Evolutionary conservation across 192 early-diverging fungal genomes (phyloP).

Genomic region (Mortierella hygrophila): DNA sequence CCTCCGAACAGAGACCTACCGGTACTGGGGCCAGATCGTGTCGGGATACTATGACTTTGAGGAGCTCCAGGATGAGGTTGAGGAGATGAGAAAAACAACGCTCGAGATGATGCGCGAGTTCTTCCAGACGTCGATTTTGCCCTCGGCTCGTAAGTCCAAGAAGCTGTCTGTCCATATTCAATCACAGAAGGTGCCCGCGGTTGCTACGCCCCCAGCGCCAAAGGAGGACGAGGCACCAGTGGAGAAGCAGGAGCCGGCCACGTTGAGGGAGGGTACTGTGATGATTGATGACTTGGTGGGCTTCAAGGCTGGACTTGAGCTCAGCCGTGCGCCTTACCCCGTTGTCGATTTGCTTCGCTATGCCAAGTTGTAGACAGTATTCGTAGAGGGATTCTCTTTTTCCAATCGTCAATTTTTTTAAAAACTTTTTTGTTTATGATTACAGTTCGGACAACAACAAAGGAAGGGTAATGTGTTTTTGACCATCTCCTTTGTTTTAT

Average conservation of each 20-base stretch:
- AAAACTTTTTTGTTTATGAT: background rate
- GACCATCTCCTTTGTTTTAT: no score
- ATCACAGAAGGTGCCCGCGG: slow-evolving; percentile 65
- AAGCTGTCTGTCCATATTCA: slow-evolving; percentile 80
- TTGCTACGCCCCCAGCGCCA: slow-evolving; percentile 25
- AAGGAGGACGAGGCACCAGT: slow-evolving; percentile 42
- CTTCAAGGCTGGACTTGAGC: slow-evolving; percentile 63
- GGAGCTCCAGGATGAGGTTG: slow-evolving; percentile 72
- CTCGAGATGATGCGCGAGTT: slow-evolving; percentile 70
- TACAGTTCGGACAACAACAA: no score
- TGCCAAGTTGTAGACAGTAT: slow-evolving; percentile 25
- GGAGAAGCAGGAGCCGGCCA: slow-evolving; percentile 14
- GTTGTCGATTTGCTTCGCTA: slow-evolving; percentile 44
- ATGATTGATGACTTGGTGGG: slow-evolving; percentile 60
- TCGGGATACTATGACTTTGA: slow-evolving; percentile 92
- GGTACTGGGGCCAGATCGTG: slow-evolving; percentile 82
- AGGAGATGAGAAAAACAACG: slow-evolving; percentile 62
- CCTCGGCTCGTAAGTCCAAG: slow-evolving; percentile 61
- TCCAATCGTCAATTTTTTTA: background rate
- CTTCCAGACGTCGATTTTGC: slow-evolving; percentile 68
- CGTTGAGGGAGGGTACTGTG: slow-evolving; percentile 52
- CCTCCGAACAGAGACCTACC: slow-evolving; percentile 78
- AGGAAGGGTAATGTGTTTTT: no score
- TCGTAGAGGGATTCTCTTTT: background rate
- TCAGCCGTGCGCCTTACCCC: slow-evolving; percentile 61